These are phyloP conservation scores for Kalmusia sp. DNA, from an alignment of 2,329 filamentous ascomycete species.

Conservation along the genomic window DNA sequence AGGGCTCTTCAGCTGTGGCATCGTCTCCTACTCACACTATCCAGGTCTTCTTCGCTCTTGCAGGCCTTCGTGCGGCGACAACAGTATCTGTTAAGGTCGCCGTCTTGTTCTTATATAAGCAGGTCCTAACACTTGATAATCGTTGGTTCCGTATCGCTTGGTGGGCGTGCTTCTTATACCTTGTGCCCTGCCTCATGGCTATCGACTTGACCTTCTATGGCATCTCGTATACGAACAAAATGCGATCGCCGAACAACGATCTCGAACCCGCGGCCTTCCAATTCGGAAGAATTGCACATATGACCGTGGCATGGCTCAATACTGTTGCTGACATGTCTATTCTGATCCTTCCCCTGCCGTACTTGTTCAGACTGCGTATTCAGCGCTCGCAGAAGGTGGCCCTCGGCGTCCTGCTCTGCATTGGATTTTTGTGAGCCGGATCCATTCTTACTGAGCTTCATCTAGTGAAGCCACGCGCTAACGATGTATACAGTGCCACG, in stretches of 20 bases:
- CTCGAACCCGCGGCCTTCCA: background rate
- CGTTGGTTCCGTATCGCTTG: background rate
- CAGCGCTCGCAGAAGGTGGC: background rate
- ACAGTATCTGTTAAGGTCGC: background rate
- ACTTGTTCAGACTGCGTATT: background rate
- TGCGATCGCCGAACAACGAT: background rate
- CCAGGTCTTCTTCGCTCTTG: constrained; percentile 1
- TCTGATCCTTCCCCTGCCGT: background rate
- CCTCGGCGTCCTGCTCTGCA: background rate
- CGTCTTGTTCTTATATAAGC: background rate
- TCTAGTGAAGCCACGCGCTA: background rate
- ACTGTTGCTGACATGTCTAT: background rate
- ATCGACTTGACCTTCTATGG: background rate
- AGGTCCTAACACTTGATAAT: background rate
- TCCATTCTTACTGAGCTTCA: too few species aligned
- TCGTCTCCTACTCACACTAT: background rate
- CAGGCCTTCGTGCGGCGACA: background rate
- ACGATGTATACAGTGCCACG: background rate
- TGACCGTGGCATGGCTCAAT: background rate
- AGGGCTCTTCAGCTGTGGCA: background rate
- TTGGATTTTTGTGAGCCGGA: background rate
- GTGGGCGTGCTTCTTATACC: background rate
- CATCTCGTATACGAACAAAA: background rate
- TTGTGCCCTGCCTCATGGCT: background rate
- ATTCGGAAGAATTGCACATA: background rate